Percentiles rank a stretch among this genome's conserved stretches.
Evolutionary conservation across 2,329 filamentous ascomycete species (phyloP).

Genomic region (Aotearoamyces nothofagi): DNA sequence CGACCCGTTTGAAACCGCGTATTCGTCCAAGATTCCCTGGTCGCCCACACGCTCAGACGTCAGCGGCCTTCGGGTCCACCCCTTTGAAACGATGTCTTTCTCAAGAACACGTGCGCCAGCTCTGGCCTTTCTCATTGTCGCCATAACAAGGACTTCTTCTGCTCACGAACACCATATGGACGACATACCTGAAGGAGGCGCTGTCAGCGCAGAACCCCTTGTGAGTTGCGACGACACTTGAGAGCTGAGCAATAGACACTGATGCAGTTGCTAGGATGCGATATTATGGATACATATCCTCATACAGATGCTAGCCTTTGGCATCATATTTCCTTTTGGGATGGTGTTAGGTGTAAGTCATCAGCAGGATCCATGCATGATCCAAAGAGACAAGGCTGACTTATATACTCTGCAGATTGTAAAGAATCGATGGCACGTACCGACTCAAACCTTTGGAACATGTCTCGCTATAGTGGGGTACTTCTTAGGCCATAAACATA

Average conservation of each 20-base stretch:
- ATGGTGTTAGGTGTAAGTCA: slow-evolving; percentile 80
- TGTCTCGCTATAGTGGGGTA: slow-evolving; percentile 69
- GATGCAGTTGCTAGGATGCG: slow-evolving; percentile 41
- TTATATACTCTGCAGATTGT: slow-evolving; percentile 47
- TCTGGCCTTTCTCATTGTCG: neutral
- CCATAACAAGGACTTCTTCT: slow-evolving; percentile 7
- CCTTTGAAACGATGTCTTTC: too few relatives aligned
- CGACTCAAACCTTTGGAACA: slow-evolving; percentile 63
- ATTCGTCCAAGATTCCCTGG: too few relatives aligned
- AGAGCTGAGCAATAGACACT: slow-evolving; percentile 13
- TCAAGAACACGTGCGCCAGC: neutral
- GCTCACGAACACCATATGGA: slow-evolving; percentile 30
- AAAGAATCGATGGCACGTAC: slow-evolving; percentile 88
- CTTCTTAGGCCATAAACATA: slow-evolving; percentile 81
- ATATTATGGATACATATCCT: slow-evolving; percentile 92
- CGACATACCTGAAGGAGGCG: slow-evolving; percentile 52
- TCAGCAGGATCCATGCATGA: slow-evolving; percentile 1
- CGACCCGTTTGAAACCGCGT: too few relatives aligned
- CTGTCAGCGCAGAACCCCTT: slow-evolving; percentile 58
- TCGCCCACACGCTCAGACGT: too few relatives aligned
- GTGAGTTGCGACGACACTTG: slow-evolving; percentile 28
- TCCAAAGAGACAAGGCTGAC: slow-evolving; percentile 6
- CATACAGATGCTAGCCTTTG: slow-evolving; percentile 74
- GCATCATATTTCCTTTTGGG: slow-evolving; percentile 80
- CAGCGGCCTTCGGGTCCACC: too few relatives aligned